Conservation (phyloP, 331 rosid genomes). For the Quercus tomentella region DNA sequence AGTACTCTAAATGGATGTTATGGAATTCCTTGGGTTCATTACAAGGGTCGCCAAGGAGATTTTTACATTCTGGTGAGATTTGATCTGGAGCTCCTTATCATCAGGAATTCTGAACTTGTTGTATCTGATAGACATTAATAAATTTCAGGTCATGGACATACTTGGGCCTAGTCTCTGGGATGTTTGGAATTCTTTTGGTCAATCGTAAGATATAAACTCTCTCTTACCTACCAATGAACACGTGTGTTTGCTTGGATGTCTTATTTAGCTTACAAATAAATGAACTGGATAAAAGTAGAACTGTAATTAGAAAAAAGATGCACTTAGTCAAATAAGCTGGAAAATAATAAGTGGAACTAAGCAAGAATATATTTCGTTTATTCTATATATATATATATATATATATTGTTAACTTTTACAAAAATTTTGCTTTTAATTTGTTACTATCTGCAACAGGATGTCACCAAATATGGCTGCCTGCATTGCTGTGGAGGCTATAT, state of each 20-base stretch:
- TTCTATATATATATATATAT: background rate
- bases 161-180: conserved; percentile 99
- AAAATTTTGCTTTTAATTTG: conserved; percentile 4
- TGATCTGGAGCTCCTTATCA: conserved; percentile 19
- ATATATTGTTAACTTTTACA: background rate
- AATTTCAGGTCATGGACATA: conserved; percentile 90
- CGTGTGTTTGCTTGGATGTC: too few relatives aligned
- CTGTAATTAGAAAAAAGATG: too few relatives aligned
- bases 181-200: conserved; percentile 83
- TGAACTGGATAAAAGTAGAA: too few relatives aligned
- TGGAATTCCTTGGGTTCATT: conserved; percentile 90
- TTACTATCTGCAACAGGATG: conserved; percentile 57
- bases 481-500: conserved; percentile 93
- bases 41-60: conserved; percentile 96
- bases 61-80: conserved; percentile 87
- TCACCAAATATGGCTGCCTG: conserved; percentile 89
- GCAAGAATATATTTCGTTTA: background rate
- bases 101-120: conserved; percentile 3
- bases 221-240: conserved; percentile 1
- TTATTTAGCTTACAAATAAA: too few relatives aligned
- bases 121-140: conserved; percentile 30
- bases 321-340: too few relatives aligned
- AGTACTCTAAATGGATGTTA: conserved; percentile 88
- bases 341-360: too few relatives aligned
- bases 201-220: conserved; percentile 52